These are phyloP conservation scores for Calonectria multiphialidica DNA, from an alignment of 2,329 filamentous ascomycete species.

Conservation along the genomic window DNA sequence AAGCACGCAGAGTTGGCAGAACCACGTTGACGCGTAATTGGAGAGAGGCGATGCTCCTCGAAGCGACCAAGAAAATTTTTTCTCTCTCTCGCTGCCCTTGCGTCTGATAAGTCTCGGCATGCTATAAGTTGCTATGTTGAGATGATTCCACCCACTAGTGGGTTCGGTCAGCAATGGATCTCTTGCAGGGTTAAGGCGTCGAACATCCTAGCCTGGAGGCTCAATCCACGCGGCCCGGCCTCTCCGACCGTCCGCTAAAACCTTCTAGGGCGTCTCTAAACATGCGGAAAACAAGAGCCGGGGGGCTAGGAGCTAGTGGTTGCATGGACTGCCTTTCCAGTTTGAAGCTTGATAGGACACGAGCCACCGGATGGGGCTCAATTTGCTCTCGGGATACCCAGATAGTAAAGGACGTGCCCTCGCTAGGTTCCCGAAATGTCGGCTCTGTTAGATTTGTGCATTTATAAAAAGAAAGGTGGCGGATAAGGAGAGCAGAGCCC, in stretches of 20 bases:
- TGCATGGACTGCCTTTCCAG: slow-evolving; percentile 9
- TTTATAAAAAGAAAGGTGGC: slow-evolving; percentile 11
- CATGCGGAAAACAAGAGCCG: neutral
- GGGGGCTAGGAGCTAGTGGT: slow-evolving; percentile 7
- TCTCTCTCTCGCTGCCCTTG: neutral
- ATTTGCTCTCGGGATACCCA: slow-evolving; percentile 7
- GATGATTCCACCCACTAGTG: slow-evolving; percentile 2
- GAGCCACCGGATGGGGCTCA: neutral
- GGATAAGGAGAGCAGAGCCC: slow-evolving; percentile 2
- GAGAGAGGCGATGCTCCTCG: neutral
- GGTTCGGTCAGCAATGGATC: slow-evolving; percentile 11
- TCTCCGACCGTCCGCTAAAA: slow-evolving; percentile 20
- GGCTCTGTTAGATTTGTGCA: neutral
- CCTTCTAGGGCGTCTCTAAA: slow-evolving; percentile 23
- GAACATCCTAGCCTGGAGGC: slow-evolving; percentile 7
- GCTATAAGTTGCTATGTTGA: slow-evolving; percentile 12
- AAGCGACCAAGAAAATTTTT: neutral
- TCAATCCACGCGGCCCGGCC: slow-evolving; percentile 26
- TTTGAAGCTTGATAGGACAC: slow-evolving; percentile 6
- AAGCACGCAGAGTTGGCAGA: neutral
- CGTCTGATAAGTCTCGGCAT: slow-evolving; percentile 5
- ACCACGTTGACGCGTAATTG: slow-evolving; percentile 16
- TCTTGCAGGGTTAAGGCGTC: slow-evolving; percentile 10
- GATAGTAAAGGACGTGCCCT: slow-evolving; percentile 3
- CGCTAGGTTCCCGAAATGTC: neutral